phyloP scores from a whole-genome alignment of 768 basidiomycete genomes.

The Fistulinella prunicolor region DNA sequence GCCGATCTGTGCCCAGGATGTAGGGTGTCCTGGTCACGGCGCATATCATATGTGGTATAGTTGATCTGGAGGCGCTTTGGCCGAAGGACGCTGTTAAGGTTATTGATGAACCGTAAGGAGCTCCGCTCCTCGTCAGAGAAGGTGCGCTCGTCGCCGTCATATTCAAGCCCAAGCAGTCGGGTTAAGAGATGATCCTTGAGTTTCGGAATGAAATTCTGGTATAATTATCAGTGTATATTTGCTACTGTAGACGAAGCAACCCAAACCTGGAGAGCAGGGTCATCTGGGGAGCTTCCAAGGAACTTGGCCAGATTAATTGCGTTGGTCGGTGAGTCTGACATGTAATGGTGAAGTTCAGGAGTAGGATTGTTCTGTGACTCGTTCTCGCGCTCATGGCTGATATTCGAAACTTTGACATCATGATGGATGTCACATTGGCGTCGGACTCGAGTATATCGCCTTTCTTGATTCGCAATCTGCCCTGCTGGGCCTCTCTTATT shows the following conservation, averaged over 20 bases:
- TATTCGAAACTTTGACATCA: too few relatives aligned
- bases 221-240: too few relatives aligned
- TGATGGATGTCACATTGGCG: neutral
- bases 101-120: neutral
- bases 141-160: neutral
- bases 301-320: neutral
- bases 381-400: too few relatives aligned
- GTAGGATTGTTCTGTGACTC: too few relatives aligned
- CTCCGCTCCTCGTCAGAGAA: neutral
- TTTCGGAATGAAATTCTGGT: neutral
- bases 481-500: neutral
- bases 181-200: neutral
- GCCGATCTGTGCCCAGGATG: constrained; percentile 13
- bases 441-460: neutral
- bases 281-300: neutral
- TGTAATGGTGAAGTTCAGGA: neutral
- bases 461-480: neutral
- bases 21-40: constrained; percentile 13
- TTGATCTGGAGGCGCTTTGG: neutral
- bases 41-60: neutral
- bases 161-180: neutral
- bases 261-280: neutral
- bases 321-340: neutral
- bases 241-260: neutral
- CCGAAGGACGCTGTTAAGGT: neutral